Evolutionary conservation across 768 basidiomycete genomes (phyloP), one percentile per base, ranked within the genome.

Genomic region (Phanerochaete carnosa): DNA sequence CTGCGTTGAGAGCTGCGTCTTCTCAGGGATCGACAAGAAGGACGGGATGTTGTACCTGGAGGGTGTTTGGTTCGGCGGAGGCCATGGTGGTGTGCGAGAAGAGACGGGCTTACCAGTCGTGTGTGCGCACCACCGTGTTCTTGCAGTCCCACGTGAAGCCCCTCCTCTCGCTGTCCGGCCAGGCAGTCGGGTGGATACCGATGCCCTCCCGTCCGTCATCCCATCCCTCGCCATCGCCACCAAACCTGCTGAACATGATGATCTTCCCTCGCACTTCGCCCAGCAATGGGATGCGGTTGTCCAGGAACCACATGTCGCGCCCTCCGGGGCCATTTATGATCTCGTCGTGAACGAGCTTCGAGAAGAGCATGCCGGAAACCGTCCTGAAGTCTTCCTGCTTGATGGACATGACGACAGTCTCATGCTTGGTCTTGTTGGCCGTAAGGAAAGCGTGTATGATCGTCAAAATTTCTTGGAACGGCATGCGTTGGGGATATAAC

Each of bases 221-320:
- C 93, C 92, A 94, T 0, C 80, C 87, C 9, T 74, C 74, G 2
- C 85, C 83, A 63, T 87, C 78, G 0, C 80, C 84, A 0, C 91
- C 90, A 68, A 97, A 97, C 22, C 95, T 84, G 64, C 90, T 93
- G 68, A 96, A 85, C 77, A 98, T 72, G 32, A 97, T 80, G 9
- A 87, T 86, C 73, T 88, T 92, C 6, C 95, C 94, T 66, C 95
- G 77, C 9, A 90, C 94, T 71, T 95, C 89, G 1, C 91, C 92
- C 0, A 97, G 80, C 1, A 61, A 80, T 1, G 95, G 95, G 57
- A 96, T 80, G 7, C 89, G 78, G 66, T 95, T 89, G 66, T 91
- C 84, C 35, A 96, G 73, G 70, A 84, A 95, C 91, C 92, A 96
- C 81, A 92, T 84, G 23, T 75, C 78, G 45, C 75, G 62, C 19